Conservation (phyloP, 768 basidiomycete species). For the Grammothele lineata region DNA sequence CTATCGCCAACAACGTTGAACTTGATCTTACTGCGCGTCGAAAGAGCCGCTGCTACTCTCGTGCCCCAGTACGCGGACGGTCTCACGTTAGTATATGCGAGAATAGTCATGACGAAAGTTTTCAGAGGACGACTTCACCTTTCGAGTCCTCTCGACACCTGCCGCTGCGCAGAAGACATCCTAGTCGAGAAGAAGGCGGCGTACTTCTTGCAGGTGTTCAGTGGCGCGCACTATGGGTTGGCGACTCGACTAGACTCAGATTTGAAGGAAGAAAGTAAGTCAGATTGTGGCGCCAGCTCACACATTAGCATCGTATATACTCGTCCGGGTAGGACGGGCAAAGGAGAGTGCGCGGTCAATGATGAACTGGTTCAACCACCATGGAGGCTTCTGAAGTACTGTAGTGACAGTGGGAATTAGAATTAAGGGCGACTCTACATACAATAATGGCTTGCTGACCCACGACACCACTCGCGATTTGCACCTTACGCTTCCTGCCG, state of each 20-base stretch:
- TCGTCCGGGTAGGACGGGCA: conserved; percentile 14
- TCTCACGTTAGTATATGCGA: too few relatives aligned
- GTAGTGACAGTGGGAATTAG: too few relatives aligned
- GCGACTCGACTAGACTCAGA: conserved; percentile 28
- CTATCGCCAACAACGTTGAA: neutral
- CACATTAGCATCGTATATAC: too few relatives aligned
- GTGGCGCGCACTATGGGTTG: conserved; percentile 38
- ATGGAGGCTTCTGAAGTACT: too few relatives aligned
- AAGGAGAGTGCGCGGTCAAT: conserved; percentile 19
- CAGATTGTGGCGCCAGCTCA: neutral
- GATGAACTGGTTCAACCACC: conserved; percentile 15
- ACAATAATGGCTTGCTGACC: too few relatives aligned
- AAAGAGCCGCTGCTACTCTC: conserved; percentile 55
- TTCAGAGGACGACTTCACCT: conserved; percentile 49
- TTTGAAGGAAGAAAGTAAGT: conserved; percentile 14
- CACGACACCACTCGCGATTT: too few relatives aligned
- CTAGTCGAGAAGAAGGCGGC: conserved; percentile 43
- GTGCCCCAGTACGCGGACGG: conserved; percentile 41
- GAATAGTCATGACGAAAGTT: neutral
- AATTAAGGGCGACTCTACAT: too few relatives aligned
- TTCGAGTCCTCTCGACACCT: conserved; percentile 43
- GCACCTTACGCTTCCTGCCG: too few relatives aligned
- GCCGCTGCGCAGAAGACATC: conserved; percentile 54
- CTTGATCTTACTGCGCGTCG: neutral
- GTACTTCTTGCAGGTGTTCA: conserved; percentile 58